Evolutionary conservation across 306 rosid genomes (phyloP).

Genomic region (Corylus avellana): DNA sequence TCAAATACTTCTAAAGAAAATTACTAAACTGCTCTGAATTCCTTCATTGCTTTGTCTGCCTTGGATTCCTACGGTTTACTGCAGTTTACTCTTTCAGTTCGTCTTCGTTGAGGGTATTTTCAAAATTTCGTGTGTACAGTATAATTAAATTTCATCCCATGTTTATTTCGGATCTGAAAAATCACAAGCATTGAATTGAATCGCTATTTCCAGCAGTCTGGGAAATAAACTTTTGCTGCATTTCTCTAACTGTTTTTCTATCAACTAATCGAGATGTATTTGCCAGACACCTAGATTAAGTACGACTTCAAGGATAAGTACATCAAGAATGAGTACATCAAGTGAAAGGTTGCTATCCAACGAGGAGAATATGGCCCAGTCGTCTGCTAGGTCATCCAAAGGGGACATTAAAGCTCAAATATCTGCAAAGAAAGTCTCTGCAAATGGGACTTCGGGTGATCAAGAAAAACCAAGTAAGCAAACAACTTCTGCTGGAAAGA

Average conservation of each 20-base stretch:
- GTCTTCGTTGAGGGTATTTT: neutral
- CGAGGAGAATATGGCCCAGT: conserved; percentile 64
- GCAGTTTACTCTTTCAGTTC: neutral
- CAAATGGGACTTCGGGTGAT: conserved; percentile 58
- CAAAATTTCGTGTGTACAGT: neutral
- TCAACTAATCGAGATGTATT: conserved; percentile 10
- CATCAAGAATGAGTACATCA: conserved; percentile 64
- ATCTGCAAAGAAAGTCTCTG: conserved; percentile 51
- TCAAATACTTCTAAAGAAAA: neutral
- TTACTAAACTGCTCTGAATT: neutral
- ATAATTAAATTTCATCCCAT: neutral
- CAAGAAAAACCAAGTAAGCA: conserved; percentile 58
- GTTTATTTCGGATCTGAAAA: neutral
- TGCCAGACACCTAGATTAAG: conserved; percentile 81
- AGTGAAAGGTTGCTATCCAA: conserved; percentile 66
- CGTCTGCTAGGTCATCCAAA: conserved; percentile 46
- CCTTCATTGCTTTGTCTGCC: conserved; percentile 5
- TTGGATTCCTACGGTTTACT: neutral
- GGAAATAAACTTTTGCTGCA: neutral
- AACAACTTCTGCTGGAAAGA: conserved; percentile 58
- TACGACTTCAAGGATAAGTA: conserved; percentile 54
- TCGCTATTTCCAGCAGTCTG: neutral
- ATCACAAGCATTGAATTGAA: neutral
- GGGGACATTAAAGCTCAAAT: conserved; percentile 63
- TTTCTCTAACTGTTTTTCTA: conserved; percentile 1